These are phyloP conservation scores for Maudiozyma turicensis DNA, from an alignment of 805 yeast genomes.

Conservation along the genomic window DNA sequence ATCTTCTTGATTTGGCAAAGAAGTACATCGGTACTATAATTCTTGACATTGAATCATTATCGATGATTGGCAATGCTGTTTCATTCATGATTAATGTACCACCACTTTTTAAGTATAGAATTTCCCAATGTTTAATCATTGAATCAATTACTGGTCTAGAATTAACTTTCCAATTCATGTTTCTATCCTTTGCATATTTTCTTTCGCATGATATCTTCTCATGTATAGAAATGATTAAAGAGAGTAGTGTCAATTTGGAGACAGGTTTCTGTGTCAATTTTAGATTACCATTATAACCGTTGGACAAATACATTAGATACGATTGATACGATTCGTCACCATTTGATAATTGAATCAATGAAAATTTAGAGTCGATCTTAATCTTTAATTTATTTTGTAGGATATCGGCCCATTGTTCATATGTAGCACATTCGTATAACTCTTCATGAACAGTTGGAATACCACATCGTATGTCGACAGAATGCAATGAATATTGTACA, in stretches of 20 bases:
- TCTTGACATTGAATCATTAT: constrained; percentile 49
- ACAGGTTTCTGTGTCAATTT: constrained; percentile 13
- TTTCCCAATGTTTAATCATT: constrained; percentile 60
- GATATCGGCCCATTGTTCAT: constrained; percentile 42
- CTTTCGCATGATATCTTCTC: constrained; percentile 53
- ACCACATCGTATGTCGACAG: constrained; percentile 51
- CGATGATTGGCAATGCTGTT: constrained; percentile 29
- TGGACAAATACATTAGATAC: constrained; percentile 38
- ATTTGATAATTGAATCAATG: constrained; percentile 49
- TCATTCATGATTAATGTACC: constrained; percentile 51
- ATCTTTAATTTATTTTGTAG: constrained; percentile 29
- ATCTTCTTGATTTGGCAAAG: constrained; percentile 57
- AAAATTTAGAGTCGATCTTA: constrained; percentile 42
- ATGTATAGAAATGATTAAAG: constrained; percentile 55
- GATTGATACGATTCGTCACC: constrained; percentile 38
- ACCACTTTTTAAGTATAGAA: constrained; percentile 47
- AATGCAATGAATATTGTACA: constrained; percentile 34
- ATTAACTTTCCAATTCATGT: constrained; percentile 57
- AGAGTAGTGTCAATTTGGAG: constrained; percentile 36
- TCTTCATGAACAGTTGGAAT: constrained; percentile 51
- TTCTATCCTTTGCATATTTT: not conserved
- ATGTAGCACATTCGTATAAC: constrained; percentile 46
- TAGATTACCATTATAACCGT: constrained; percentile 22
- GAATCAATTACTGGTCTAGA: constrained; percentile 49
- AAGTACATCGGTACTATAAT: constrained; percentile 56